A percentile compares a stretch with the other conserved stretches of the same genome.
Conservation (phyloP, 768 basidiomycete genomes). For the Boletus patriciae region DNA sequence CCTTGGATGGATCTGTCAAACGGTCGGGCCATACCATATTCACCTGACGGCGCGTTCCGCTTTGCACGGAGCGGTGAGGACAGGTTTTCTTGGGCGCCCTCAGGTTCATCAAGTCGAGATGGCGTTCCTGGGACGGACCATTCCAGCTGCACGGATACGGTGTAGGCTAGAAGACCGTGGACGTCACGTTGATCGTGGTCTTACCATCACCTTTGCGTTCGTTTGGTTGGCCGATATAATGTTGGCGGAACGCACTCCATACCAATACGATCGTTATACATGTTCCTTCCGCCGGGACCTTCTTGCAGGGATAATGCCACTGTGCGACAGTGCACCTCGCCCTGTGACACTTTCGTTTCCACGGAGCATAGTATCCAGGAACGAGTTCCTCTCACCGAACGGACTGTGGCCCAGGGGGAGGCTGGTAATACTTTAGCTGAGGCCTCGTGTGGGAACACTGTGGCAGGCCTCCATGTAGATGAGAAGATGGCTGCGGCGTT, state of each 20-base stretch:
- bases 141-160: neutral
- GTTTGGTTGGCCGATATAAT: neutral
- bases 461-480: slow-evolving; percentile 6
- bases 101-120: neutral
- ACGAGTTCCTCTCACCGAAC: neutral
- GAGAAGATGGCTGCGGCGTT: slow-evolving; percentile 8
- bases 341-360: neutral
- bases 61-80: slow-evolving; percentile 3
- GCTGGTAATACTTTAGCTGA: neutral
- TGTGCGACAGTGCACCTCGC: neutral
- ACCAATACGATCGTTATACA: neutral
- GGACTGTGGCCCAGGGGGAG: neutral
- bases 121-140: slow-evolving; percentile 3
- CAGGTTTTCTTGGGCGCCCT: neutral
- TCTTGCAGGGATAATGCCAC: neutral
- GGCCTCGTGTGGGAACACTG: neutral
- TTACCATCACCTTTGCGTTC: neutral
- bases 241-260: neutral
- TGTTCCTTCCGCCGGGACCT: neutral
- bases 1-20: slow-evolving; percentile 1
- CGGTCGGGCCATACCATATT: neutral
- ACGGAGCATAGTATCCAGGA: slow-evolving; percentile 23
- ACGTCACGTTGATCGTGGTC: neutral
- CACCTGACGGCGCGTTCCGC: neutral
- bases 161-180: slow-evolving; percentile 5